Evolutionary conservation across 2,329 filamentous ascomycete species (phyloP).

Genomic region (Epichloe sibirici): DNA sequence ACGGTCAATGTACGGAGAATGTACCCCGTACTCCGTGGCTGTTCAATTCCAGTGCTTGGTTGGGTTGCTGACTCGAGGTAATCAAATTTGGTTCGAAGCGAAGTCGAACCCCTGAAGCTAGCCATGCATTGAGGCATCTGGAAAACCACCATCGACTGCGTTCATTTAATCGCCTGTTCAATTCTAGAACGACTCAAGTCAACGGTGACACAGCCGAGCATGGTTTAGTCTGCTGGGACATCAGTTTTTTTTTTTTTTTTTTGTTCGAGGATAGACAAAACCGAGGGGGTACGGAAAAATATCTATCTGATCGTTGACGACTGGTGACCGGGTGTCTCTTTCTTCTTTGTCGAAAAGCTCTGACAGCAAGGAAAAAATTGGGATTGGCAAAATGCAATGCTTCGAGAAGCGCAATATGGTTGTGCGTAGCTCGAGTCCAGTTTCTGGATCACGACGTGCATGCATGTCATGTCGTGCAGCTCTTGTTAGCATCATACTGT

Average conservation of each 20-base stretch:
- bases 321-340: too few species aligned
- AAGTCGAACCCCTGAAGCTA: neutral
- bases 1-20: neutral
- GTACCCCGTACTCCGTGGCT: neutral
- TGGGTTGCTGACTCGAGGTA: neutral
- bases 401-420: neutral
- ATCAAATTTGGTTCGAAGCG: neutral
- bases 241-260: too few species aligned
- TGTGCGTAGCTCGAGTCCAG: neutral
- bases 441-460: neutral
- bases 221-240: neutral
- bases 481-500: neutral
- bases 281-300: too few species aligned
- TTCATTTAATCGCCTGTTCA: neutral
- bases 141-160: neutral
- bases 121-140: neutral
- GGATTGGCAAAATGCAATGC: neutral
- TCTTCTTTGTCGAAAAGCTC: neutral
- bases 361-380: neutral
- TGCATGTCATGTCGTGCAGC: constrained; percentile 13
- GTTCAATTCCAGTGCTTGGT: neutral
- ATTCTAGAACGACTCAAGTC: too few species aligned
- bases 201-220: neutral
- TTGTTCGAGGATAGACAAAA: too few species aligned
- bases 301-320: too few species aligned